These are phyloP conservation scores for Polyporus arcularius DNA, from an alignment of 768 basidiomycete species.

Conservation along the genomic window DNA sequence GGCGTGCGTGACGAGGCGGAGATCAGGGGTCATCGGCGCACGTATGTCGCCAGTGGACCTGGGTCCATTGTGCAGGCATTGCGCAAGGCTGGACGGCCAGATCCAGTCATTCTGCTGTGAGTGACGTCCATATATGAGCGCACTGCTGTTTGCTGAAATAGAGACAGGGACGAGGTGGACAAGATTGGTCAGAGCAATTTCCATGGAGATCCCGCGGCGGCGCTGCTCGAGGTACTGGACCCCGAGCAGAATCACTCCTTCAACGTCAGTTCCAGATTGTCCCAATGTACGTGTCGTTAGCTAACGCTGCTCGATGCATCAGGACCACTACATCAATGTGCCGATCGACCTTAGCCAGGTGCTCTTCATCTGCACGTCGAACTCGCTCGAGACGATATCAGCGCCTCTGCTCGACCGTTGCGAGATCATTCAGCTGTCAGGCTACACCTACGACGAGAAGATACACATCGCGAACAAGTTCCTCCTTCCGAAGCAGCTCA, in stretches of 20 bases:
- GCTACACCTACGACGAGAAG: conserved; percentile 92
- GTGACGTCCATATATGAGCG: conserved; percentile 11
- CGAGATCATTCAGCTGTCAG: conserved; percentile 81
- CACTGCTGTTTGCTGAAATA: not conserved
- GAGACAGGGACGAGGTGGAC: conserved; percentile 82
- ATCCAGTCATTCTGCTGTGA: conserved; percentile 76
- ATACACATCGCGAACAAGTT: conserved; percentile 85
- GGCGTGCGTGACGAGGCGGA: conserved; percentile 93
- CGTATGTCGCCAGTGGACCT: conserved; percentile 90
- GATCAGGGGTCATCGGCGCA: conserved; percentile 75
- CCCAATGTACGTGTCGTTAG: too few relatives aligned
- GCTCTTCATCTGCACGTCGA: conserved; percentile 92
- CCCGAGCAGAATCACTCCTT: conserved; percentile 91
- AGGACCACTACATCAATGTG: conserved; percentile 92
- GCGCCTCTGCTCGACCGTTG: conserved; percentile 88
- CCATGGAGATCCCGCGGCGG: conserved; percentile 91
- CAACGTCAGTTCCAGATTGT: conserved; percentile 47
- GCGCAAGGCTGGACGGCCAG: conserved; percentile 76
- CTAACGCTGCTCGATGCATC: conserved; percentile 11
- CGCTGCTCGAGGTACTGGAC: conserved; percentile 88
- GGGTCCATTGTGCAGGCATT: conserved; percentile 86
- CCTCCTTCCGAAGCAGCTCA: conserved; percentile 86
- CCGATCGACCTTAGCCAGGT: conserved; percentile 88
- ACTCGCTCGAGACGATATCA: conserved; percentile 86
- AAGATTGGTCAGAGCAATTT: conserved; percentile 86